These are phyloP conservation scores for Seminavis robusta DNA, from an alignment of 108 stramenopile species.

Conservation along the genomic window DNA sequence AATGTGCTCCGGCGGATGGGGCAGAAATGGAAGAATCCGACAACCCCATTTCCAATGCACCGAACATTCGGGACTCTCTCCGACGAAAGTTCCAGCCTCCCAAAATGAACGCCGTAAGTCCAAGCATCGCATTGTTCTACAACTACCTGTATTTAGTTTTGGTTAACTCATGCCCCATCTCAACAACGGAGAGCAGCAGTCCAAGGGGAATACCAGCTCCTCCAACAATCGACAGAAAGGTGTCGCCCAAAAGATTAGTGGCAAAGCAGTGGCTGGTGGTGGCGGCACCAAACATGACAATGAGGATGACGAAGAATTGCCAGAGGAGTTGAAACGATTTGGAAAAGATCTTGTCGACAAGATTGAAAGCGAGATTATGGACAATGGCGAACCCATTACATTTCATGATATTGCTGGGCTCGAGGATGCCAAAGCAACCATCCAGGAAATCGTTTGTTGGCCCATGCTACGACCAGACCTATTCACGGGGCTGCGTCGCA, in stretches of 20 bases:
- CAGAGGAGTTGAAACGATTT: slow-evolving; percentile 74
- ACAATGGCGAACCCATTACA: slow-evolving; percentile 55
- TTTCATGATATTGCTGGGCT: slow-evolving; percentile 93
- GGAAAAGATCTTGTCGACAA: slow-evolving; percentile 86
- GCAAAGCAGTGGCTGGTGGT: too few species aligned
- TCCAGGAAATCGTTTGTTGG: slow-evolving; percentile 88
- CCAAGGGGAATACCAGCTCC: too few species aligned
- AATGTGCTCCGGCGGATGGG: slow-evolving; percentile 1
- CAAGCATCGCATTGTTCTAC: too few species aligned
- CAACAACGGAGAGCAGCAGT: too few species aligned
- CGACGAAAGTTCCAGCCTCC: slow-evolving; percentile 80
- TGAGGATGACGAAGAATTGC: slow-evolving; percentile 76
- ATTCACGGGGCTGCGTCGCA: slow-evolving; percentile 86
- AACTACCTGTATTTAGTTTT: too few species aligned
- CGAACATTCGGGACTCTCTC: slow-evolving; percentile 67
- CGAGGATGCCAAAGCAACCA: slow-evolving; percentile 77
- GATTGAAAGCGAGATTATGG: slow-evolving; percentile 84
- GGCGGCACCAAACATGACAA: slow-evolving; percentile 12
- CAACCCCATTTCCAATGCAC: slow-evolving; percentile 17
- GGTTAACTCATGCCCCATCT: too few species aligned
- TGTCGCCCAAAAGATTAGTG: too few species aligned
- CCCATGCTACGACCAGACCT: slow-evolving; percentile 92
- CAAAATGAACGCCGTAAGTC: too few species aligned
- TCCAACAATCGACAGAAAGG: too few species aligned
- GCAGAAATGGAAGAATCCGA: slow-evolving; percentile 2